These are phyloP conservation scores for Aaosphaeria pasadenensis DNA, from an alignment of 2,329 filamentous ascomycete genomes.

Conservation along the genomic window DNA sequence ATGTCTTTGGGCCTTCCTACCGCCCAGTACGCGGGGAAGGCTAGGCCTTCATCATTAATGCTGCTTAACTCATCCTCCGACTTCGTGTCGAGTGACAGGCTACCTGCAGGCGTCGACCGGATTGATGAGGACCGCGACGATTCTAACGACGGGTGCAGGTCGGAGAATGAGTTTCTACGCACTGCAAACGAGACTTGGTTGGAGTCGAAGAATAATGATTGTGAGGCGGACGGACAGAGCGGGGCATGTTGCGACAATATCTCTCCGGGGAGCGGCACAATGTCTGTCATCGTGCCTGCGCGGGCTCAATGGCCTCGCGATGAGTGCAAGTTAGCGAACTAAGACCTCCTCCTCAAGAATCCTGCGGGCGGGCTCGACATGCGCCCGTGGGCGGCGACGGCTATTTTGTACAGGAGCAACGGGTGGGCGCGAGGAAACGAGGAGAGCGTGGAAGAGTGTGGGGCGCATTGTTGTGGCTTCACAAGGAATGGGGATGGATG, in stretches of 20 bases:
- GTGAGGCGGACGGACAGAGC: slow-evolving; percentile 42
- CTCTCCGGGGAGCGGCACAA: no score
- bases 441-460: no score
- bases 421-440: neutral
- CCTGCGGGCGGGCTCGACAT: slow-evolving; percentile 26
- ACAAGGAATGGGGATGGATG: no score
- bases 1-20: slow-evolving; percentile 7
- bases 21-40: slow-evolving; percentile 44
- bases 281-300: slow-evolving; percentile 39
- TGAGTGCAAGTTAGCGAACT: slow-evolving; percentile 7
- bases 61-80: slow-evolving; percentile 44
- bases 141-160: slow-evolving; percentile 31
- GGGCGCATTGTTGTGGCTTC: no score
- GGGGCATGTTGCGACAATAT: no score
- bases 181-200: slow-evolving; percentile 16
- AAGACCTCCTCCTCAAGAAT: slow-evolving; percentile 20
- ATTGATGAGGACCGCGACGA: slow-evolving; percentile 51
- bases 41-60: slow-evolving; percentile 33
- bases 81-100: slow-evolving; percentile 59
- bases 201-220: slow-evolving; percentile 42
- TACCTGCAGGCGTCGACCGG: slow-evolving; percentile 64
- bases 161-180: slow-evolving; percentile 33
- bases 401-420: neutral
- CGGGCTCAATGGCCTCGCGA: slow-evolving; percentile 20
- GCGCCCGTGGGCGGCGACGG: slow-evolving; percentile 18